Base-by-base conservation (phyloP, 2,329 filamentous ascomycete genomes). In the Pseudocercospora musae region DNA sequence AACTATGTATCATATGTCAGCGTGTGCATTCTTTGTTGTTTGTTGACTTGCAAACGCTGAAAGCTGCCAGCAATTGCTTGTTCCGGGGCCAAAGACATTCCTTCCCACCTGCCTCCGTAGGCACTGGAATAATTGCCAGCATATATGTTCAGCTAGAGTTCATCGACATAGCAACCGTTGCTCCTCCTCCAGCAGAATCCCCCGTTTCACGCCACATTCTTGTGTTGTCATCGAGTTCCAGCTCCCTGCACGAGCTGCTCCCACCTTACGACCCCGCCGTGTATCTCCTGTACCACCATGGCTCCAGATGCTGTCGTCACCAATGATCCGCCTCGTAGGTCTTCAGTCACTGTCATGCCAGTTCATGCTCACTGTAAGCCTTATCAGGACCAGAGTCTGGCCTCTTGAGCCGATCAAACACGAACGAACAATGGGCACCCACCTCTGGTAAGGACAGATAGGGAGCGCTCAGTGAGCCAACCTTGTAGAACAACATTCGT, bases 351-450 rank as follows among this genome's bases (percentile, higher is more conserved):
- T 21, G 55, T 49, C 27, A 18, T 27, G 11, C 20, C 13, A 4
- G 9, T 37, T n/a, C 44, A 15, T 25, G 55, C 55, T 44, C 21
- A 57, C n/a, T 9, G 33, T 23, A 18, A 8, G 31, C 31, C 52
- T 40, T 23, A 13, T 25, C 31, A 74, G 74, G 71, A 54, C 71
- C 76, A 40, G 65, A 66, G 18, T 76, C 77, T 27, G 76, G 76
- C 58, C 66, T 77, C 33, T 66, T 77, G 27, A 72, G 71, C 23
- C 58, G 65, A n/a, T 62, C 65, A 13, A 65, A 68, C 44, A 66
- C 63, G 46, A 63, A 68, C 48, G 64, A 69, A 33, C 58, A 74
- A 71, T 82, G 80, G 80, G 78, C 76, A 29, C 77, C 78, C 63
- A 74, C 80, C 63, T 78, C 76, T 61, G 79, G 79, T 81, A 65